A percentile compares a stretch with the other conserved stretches of the same genome.
Evolutionary conservation across 306 rosid species (phyloP).

Genomic region (Senna tora): DNA sequence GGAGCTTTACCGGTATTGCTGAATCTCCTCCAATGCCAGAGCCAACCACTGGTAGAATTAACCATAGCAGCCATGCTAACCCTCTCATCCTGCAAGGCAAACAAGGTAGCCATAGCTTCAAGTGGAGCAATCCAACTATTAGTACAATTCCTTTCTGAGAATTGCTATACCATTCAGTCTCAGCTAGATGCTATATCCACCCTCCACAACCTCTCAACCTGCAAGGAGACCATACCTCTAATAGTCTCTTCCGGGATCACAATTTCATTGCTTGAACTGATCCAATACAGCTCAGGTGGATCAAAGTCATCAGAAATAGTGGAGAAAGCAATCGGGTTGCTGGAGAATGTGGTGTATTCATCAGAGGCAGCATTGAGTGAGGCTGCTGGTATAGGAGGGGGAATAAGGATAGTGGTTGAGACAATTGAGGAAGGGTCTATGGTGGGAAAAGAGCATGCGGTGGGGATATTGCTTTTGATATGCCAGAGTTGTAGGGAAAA

Average conservation of each 20-base stretch:
- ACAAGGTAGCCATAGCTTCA: conserved; percentile 65
- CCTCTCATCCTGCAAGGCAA: conserved; percentile 76
- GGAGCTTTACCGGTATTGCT: conserved; percentile 64
- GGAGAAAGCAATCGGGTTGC: conserved; percentile 63
- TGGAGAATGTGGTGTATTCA: conserved; percentile 58
- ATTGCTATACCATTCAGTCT: conserved; percentile 43
- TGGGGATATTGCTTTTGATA: conserved; percentile 57
- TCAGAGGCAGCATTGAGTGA: conserved; percentile 60
- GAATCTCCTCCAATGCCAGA: conserved; percentile 62
- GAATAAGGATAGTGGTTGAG: conserved; percentile 66
- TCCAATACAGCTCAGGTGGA: conserved; percentile 49
- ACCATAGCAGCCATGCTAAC: conserved; percentile 61
- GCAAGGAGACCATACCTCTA: conserved; percentile 54
- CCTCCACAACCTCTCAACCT: conserved; percentile 74
- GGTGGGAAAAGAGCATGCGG: conserved; percentile 69
- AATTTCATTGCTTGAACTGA: conserved; percentile 52
- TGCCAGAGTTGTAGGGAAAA: conserved; percentile 77
- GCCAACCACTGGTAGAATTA: conserved; percentile 47
- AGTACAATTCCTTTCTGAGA: conserved; percentile 23
- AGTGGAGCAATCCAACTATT: conserved; percentile 60
- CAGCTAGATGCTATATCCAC: conserved; percentile 73
- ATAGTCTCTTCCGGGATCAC: conserved; percentile 57
- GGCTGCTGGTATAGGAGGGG: conserved; percentile 44
- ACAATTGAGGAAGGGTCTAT: conserved; percentile 68
- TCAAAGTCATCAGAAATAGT: conserved; percentile 54